Percentiles rank a stretch among this genome's conserved stretches.
These are phyloP conservation scores for Gyromitra esculenta DNA, from an alignment of 2,329 filamentous ascomycete genomes.

Conservation along the genomic window DNA sequence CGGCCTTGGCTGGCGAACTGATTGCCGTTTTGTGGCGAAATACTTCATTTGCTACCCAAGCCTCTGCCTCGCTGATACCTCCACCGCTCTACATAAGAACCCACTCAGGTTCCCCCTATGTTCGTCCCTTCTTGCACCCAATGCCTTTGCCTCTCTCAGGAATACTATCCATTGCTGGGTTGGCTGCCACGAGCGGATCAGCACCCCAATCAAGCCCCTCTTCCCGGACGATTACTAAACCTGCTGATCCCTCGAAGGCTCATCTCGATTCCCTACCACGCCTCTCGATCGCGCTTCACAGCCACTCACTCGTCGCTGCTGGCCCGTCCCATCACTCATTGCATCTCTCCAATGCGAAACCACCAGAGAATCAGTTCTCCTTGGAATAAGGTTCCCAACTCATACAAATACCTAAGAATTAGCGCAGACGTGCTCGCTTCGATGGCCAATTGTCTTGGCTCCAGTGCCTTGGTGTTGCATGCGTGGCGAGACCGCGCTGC, in stretches of 20 bases:
- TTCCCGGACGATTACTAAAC: constrained; percentile 1
- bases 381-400: neutral
- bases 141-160: too few species aligned
- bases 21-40: too few species aligned
- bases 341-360: neutral
- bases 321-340: neutral
- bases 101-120: too few species aligned
- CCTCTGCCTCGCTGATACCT: too few species aligned
- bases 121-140: too few species aligned
- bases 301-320: constrained; percentile 22
- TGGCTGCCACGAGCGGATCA: neutral
- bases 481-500: neutral
- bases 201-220: neutral
- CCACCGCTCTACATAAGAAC: too few species aligned
- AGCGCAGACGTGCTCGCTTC: neutral
- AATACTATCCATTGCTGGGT: too few species aligned
- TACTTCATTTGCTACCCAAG: too few species aligned
- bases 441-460: neutral
- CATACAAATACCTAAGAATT: neutral
- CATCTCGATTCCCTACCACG: constrained; percentile 1
- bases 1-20: too few species aligned
- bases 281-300: constrained; percentile 23
- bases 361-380: neutral
- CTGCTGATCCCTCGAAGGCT: neutral
- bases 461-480: neutral